Base-by-base conservation (phyloP, 495 filamentous ascomycete species). In the Neurospora sp. region DNA sequence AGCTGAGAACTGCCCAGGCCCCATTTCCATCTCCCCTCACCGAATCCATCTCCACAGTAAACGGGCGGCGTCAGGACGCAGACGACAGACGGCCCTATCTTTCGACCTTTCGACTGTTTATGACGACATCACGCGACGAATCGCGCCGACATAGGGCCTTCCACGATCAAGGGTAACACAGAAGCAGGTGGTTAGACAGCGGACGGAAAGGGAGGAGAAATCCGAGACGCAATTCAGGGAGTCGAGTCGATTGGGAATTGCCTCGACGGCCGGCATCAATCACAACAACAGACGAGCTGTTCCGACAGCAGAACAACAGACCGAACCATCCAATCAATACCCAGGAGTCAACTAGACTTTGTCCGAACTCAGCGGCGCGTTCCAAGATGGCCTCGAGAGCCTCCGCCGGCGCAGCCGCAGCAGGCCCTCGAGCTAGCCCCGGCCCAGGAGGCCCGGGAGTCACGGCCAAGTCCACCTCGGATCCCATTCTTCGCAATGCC, bases 401-500 rank as follows among this genome's bases (percentile, higher is more conserved):
- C 27, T 65, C 53, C 14, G 27, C 53, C 27, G 53, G 53, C 53
- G 53, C 53, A 65, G 53, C 27, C 53, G 44, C 41, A 53, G 75
- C 71, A 16, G 69, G 59, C 40, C 70, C 72, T 41, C 71, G 75
- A 65, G 53, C 16, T 77, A 72, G 27, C 76, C 74, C 40, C 72
- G 73, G 69, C 75, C 10, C 48, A 27, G 20, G 48, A 59, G 72
- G 39, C 31, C 75, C 77, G 8, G 78, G 74, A 20, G 68, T 77
- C 10, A 82, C 81, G 22, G 77, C 83, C 8, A 83, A 75, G 72
- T 81, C 84, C 10, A 81, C 82, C 10, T 77, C 85, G 71, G 89
- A 91, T 71, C 88, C 89, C 27, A 84, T 91, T 76, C 83, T 90
- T 37, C 92, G 92, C 81, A 94, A 93, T 81, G 90, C 92, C 48